phyloP scores from a whole-genome alignment of 2,329 filamentous ascomycete genomes.

The Phoma sp. region DNA sequence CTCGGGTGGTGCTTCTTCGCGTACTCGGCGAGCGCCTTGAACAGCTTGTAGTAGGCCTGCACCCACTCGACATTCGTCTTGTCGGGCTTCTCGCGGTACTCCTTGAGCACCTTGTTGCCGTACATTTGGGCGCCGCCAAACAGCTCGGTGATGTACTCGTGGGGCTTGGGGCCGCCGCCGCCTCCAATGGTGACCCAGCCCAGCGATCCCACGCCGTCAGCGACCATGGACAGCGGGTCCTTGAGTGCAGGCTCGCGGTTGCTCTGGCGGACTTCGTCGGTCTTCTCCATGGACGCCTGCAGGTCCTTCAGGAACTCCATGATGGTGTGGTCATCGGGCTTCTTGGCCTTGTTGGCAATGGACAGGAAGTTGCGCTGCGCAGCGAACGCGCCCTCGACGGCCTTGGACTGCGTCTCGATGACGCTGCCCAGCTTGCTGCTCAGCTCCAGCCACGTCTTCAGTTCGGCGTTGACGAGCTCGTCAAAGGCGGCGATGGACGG shows the following conservation, averaged over 20 bases:
- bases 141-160: constrained; percentile 83
- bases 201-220: constrained; percentile 87
- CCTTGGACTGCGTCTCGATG: constrained; percentile 74
- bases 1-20: constrained; percentile 81
- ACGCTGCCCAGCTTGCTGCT: constrained; percentile 80
- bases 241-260: constrained; percentile 79
- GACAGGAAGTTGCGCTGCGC: constrained; percentile 89
- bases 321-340: constrained; percentile 77
- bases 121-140: constrained; percentile 89
- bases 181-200: constrained; percentile 86
- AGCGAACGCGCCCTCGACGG: constrained; percentile 72
- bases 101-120: constrained; percentile 91
- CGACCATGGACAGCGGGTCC: constrained; percentile 84
- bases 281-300: constrained; percentile 79
- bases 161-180: constrained; percentile 67
- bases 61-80: constrained; percentile 83
- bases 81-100: constrained; percentile 82
- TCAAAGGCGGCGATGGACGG: constrained; percentile 89
- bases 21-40: constrained; percentile 82
- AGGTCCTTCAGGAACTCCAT: constrained; percentile 86
- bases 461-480: constrained; percentile 73
- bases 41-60: constrained; percentile 89
- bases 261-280: constrained; percentile 80
- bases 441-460: constrained; percentile 78
- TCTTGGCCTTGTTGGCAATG: constrained; percentile 89